A percentile compares a stretch with the other conserved stretches of the same genome.
Conservation (phyloP, 2,329 filamentous ascomycete species). For the Davidsoniella virescens region DNA sequence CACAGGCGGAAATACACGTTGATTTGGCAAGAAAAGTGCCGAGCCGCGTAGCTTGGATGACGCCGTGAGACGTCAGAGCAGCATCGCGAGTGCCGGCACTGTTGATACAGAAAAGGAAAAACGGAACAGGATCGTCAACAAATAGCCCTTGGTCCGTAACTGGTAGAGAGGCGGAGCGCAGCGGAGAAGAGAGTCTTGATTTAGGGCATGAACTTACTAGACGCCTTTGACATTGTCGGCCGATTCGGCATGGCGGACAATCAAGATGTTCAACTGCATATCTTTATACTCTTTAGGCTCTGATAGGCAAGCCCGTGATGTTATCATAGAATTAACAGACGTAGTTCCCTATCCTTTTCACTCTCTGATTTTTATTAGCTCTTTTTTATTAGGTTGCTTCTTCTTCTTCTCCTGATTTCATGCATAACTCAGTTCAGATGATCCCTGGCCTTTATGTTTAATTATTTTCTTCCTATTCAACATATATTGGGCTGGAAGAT, state of each 20-base stretch:
- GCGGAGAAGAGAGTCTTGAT: background rate
- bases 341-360: too few species aligned
- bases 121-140: too few species aligned
- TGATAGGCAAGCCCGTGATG: background rate
- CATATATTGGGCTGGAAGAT: too few species aligned
- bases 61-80: slow-evolving; percentile 63
- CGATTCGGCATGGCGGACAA: slow-evolving; percentile 79
- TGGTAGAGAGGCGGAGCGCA: background rate
- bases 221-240: slow-evolving; percentile 72
- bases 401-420: too few species aligned
- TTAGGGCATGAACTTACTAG: slow-evolving; percentile 36
- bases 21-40: slow-evolving; percentile 40
- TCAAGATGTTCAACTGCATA: slow-evolving; percentile 33
- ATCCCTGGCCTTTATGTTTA: too few species aligned
- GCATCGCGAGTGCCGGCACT: slow-evolving; percentile 70
- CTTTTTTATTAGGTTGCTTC: too few species aligned
- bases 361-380: too few species aligned
- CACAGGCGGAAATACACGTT: slow-evolving; percentile 13
- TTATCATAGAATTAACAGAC: too few species aligned
- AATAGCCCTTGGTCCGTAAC: too few species aligned
- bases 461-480: too few species aligned
- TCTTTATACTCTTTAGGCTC: background rate
- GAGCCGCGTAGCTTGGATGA: slow-evolving; percentile 59
- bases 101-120: background rate
- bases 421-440: too few species aligned